These are phyloP conservation scores for Cercospora brassicicola DNA, from an alignment of 2,329 filamentous ascomycete genomes.

Conservation along the genomic window DNA sequence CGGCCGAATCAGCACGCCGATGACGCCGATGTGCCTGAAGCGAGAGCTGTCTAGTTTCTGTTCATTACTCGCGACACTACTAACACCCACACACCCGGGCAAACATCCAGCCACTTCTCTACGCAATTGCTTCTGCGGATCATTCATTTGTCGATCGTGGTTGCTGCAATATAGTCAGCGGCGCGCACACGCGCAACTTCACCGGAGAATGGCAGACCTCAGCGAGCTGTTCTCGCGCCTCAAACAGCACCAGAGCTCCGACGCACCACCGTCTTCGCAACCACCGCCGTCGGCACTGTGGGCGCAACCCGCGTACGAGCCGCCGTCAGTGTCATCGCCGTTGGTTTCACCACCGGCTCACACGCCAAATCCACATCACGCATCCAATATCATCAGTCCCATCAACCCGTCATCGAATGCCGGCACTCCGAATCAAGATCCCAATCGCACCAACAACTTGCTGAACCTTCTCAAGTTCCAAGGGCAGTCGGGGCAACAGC, in stretches of 20 bases:
- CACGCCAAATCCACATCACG: constrained; percentile 57
- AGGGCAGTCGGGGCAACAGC: constrained; percentile 42
- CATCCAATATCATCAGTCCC: constrained; percentile 61
- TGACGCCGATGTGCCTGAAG: neutral
- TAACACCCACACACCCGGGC: neutral
- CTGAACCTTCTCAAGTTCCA: constrained; percentile 67
- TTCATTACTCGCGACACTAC: constrained; percentile 5
- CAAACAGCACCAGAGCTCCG: constrained; percentile 35
- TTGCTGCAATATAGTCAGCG: constrained; percentile 6
- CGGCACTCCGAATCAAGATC: constrained; percentile 44
- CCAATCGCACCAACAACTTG: constrained; percentile 49
- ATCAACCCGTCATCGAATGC: constrained; percentile 46
- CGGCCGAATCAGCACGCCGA: neutral
- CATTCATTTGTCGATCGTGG: constrained; percentile 1
- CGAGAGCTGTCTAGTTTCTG: constrained; percentile 1
- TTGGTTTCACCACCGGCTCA: constrained; percentile 57
- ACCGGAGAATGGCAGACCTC: constrained; percentile 44
- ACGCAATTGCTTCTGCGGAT: constrained; percentile 4
- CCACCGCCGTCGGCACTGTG: constrained; percentile 28
- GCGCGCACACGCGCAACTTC: constrained; percentile 18
- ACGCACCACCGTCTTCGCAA: constrained; percentile 39
- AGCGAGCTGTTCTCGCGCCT: constrained; percentile 48
- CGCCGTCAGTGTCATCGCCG: constrained; percentile 59
- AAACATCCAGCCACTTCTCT: constrained; percentile 5
- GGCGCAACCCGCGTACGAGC: constrained; percentile 46